Base-by-base conservation (phyloP, 2,329 filamentous ascomycete species). In the Fusarium secorum region DNA sequence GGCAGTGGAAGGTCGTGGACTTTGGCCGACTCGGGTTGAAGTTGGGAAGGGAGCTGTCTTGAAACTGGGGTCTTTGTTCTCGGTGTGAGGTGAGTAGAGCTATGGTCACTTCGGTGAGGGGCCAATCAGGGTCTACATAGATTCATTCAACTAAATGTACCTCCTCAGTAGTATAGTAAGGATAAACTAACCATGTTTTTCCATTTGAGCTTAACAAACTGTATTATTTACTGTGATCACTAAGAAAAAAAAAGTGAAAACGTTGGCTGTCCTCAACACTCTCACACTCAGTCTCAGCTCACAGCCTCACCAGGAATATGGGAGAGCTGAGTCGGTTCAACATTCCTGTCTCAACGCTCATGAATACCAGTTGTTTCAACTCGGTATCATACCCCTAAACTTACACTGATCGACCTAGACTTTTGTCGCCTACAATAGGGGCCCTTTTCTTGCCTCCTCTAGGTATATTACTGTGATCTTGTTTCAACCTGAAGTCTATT, bases 11-110 rank as follows among this genome's bases (percentile, higher is more conserved):
- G 53, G 52, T 58, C 45, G 63, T 63, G 26, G 62, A 53, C 41
- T 63, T 64, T 59, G 58, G 60, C 62, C 66, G 65, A 71, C 68
- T 68, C 60, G 35, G 53, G 24, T 42, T 55, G 49, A 65, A 49
- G 51, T 54, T 53, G 53, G 46, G n/a, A 32, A 57, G 59, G 33
- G 58, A 76, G 74, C 74, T 74, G 56, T 66, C 45, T 72, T 42
- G 66, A 65, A 59, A 68, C 52, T 74, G 36, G 58, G 63, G 46
- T 41, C 63, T 36, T 46, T 60, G 71, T 66, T 64, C 45, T 56
- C 48, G 63, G 59, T 60, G 45, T 38, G 41, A 54, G 66, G 73
- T 75, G 73, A 75, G 62, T 11, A 46, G 35, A 42, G 63, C 32
- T 32, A 62, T 45, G 57, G 33, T 51, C 20, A 18, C 7, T 53